Base-by-base conservation (phyloP, 2,329 filamentous ascomycete genomes). In the Colletotrichum cereale region DNA sequence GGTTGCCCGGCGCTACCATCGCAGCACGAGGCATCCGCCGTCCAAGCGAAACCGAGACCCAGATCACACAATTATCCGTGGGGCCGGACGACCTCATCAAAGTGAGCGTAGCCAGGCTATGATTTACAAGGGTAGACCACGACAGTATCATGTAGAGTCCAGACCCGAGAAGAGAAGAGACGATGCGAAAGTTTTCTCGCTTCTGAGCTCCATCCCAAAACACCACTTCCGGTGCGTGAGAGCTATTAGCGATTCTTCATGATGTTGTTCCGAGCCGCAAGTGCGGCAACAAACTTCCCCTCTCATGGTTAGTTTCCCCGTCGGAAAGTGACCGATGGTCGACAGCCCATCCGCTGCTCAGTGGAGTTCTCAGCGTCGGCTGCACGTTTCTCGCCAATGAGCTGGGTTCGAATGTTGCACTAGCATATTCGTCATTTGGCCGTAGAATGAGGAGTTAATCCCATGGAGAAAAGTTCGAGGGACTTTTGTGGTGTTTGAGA, bases 61-160 rank as follows among this genome's bases (percentile, higher is more conserved):
- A 84, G 3, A 84, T 88, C 48, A 79, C 79, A 3, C 76, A 79
- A 5, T 76, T 87, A 1, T 79, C 78, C 21, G 76, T 80, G 0
- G 71, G 85, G 0, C 77, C 78, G 4, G 71, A 75, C 4, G 81
- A 82, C 7, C 74, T 87, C 0, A 68, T 81, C 3, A 76, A 77
- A 12, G 66, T 73, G 57, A 73, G 74, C 2, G 89, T 90, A 62
- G 81, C 83, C 5, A 70, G 66, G 44, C 31, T 66, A 8, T 70
- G 24, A 40, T 40, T 1, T n/a, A 12, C 3, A n/a, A 24, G 44
- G n/a, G 11, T 24, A 14, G n/a, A 12, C 24, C 1, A 11, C 24
- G 21, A 10, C 42, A n/a, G n/a, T 36, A 36, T 36, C 10, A 36
- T 36, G 34, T 40, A 16, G 10, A 11, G 21, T 29, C 2, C 21